Conservation (phyloP, 805 yeast species). For the Teunomyces barrocoloradensis region DNA sequence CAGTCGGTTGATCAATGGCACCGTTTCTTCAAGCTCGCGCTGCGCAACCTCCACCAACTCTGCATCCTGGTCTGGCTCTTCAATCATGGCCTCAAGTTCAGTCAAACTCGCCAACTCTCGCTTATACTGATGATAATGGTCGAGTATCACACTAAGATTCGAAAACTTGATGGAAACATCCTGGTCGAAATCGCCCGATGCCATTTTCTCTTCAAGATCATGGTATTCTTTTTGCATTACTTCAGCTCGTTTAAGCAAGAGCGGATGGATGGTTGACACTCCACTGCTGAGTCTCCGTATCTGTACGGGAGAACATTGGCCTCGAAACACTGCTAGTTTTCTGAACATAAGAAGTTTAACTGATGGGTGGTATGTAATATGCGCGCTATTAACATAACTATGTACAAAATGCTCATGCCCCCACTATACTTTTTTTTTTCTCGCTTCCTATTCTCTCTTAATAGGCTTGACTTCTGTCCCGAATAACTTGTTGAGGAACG, state of each 20-base stretch:
- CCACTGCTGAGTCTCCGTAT: constrained; percentile 3
- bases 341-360: not conserved
- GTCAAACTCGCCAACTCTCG: constrained; percentile 23
- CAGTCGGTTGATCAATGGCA: constrained; percentile 44
- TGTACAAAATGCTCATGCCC: constrained; percentile 4
- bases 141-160: constrained; percentile 28
- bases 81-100: constrained; percentile 24
- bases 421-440: too few relatives aligned
- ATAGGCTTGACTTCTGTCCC: constrained; percentile 34
- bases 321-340: not conserved
- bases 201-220: constrained; percentile 25
- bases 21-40: constrained; percentile 48
- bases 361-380: not conserved
- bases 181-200: constrained; percentile 32
- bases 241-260: constrained; percentile 37
- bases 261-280: constrained; percentile 36
- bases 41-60: constrained; percentile 55
- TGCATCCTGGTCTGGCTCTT: constrained; percentile 31
- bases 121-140: constrained; percentile 28
- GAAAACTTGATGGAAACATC: constrained; percentile 33
- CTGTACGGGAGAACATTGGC: not conserved
- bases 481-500: constrained; percentile 40
- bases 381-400: constrained; percentile 1
- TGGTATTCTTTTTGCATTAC: constrained; percentile 26
- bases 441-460: constrained; percentile 12